Conservation (phyloP, 1,139 yeast species). For the Meyerozyma athensensis region DNA sequence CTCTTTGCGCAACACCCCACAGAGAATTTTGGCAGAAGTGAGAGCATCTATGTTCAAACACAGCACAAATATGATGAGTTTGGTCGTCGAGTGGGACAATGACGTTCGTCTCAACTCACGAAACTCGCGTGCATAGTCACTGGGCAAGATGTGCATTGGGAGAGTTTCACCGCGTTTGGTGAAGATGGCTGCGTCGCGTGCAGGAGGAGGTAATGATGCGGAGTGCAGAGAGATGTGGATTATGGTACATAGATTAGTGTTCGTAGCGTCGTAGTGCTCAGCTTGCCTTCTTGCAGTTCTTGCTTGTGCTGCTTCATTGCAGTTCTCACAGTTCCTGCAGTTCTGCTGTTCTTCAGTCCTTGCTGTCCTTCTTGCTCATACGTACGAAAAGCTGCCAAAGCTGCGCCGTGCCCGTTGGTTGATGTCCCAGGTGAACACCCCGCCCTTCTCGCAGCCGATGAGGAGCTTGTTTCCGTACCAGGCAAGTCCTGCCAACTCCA, state of each 20-base stretch:
- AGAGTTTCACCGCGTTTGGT: not conserved
- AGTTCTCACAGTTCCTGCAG: too few relatives aligned
- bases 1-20: constrained; percentile 69
- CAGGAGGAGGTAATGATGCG: not conserved
- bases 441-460: constrained; percentile 43
- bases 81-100: constrained; percentile 84
- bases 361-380: constrained; percentile 7
- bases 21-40: constrained; percentile 78
- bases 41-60: constrained; percentile 89
- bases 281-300: too few relatives aligned
- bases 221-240: too few relatives aligned
- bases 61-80: constrained; percentile 82
- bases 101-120: constrained; percentile 57
- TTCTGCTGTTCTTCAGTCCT: too few relatives aligned
- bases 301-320: too few relatives aligned
- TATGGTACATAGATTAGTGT: too few relatives aligned
- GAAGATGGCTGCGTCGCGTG: not conserved
- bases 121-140: constrained; percentile 55
- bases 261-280: too few relatives aligned
- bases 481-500: constrained; percentile 42
- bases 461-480: constrained; percentile 33
- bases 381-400: constrained; percentile 33
- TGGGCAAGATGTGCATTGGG: constrained; percentile 60
- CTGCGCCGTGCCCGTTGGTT: constrained; percentile 39
- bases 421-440: constrained; percentile 40